Evolutionary conservation across 1,139 yeast species (phyloP), one percentile per base, ranked within the genome.

Genomic region (Diutina mesorugosa): DNA sequence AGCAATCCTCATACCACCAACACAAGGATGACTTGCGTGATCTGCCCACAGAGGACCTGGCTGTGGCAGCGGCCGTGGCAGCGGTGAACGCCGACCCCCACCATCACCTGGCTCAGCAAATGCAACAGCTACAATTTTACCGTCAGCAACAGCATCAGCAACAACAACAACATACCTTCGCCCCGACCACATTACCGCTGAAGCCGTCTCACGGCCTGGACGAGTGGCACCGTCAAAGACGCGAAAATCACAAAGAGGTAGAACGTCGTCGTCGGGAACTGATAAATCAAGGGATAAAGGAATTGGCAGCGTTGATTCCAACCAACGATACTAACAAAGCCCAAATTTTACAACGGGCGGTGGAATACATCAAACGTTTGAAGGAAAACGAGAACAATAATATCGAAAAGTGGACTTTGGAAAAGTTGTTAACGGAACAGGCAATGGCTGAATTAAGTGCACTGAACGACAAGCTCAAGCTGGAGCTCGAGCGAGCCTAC

Each of bases 181-280:
- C 41, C 16, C 75, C 78, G 26, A 72, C 76, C 30, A 70, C 73
- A 2, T 64, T 72, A 57, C 73, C 76, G 6, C 66, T 68, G 2
- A 77, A 76, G 68, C 84, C 77, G 64, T 75, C 65, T 65, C 87
- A 83, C 57, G 90, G 90, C 10, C 73, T 89, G 26, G 95, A 87
- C 38, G 97, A 89, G 69, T 90, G 97, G 96, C 91, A 87, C 67
- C 81, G 81, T 62, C 81, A 83, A 67, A 82, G 97, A 64, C 85
- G 88, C 64, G 89, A 88, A 64, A 91, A 90, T 69, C 99, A 93
- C 74, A 93, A 93, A 71, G 99, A 95, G 72, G 99, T 93, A 38
- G 99, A 93, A 73, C 81, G 97, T 66, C 84, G 98, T 65, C 85
- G 99, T 67, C 83, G 99, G 65, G 97, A 93, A 67, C 84, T 87